These are phyloP conservation scores for Colletotrichum endophyticum DNA, from an alignment of 2,329 filamentous ascomycete species.

Conservation along the genomic window DNA sequence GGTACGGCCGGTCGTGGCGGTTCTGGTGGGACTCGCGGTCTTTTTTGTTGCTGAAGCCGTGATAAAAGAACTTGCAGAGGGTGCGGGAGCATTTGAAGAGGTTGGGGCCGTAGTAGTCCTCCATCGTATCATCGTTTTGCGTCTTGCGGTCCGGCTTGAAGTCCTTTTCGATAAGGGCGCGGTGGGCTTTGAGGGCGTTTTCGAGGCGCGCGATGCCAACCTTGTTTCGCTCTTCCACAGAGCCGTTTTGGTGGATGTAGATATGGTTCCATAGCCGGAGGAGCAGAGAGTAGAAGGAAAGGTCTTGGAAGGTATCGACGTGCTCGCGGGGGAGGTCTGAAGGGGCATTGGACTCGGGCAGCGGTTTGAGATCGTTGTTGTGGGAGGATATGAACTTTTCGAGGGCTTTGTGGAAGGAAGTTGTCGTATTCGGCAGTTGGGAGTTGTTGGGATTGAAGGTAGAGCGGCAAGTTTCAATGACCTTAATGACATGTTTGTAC, in stretches of 20 bases:
- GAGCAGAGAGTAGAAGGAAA: slow-evolving; percentile 21
- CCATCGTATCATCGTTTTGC: not conserved
- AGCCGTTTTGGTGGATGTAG: slow-evolving; percentile 19
- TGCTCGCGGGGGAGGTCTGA: not conserved
- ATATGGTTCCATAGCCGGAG: slow-evolving; percentile 25
- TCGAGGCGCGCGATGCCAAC: slow-evolving; percentile 33
- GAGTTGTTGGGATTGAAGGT: not conserved
- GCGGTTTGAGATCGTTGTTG: not conserved
- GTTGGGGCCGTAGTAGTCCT: slow-evolving; percentile 39
- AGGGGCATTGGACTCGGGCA: not conserved
- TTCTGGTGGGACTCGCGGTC: slow-evolving; percentile 38
- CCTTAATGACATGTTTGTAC: slow-evolving; percentile 32
- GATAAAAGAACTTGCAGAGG: slow-evolving; percentile 45
- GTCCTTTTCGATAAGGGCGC: slow-evolving; percentile 30
- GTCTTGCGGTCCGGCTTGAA: not conserved
- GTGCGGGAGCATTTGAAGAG: slow-evolving; percentile 46
- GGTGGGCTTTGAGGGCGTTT: slow-evolving; percentile 29
- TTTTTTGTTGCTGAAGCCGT: slow-evolving; percentile 39
- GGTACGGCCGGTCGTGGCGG: slow-evolving; percentile 44
- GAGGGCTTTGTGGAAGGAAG: not conserved
- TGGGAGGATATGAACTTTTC: not conserved
- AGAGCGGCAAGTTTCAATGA: slow-evolving; percentile 20
- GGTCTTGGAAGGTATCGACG: slow-evolving; percentile 21
- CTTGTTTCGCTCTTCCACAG: slow-evolving; percentile 26
- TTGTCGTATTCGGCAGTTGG: not conserved